phyloP scores from a whole-genome alignment of 169 alveolate genomes.

The Babesia gibsoni region DNA sequence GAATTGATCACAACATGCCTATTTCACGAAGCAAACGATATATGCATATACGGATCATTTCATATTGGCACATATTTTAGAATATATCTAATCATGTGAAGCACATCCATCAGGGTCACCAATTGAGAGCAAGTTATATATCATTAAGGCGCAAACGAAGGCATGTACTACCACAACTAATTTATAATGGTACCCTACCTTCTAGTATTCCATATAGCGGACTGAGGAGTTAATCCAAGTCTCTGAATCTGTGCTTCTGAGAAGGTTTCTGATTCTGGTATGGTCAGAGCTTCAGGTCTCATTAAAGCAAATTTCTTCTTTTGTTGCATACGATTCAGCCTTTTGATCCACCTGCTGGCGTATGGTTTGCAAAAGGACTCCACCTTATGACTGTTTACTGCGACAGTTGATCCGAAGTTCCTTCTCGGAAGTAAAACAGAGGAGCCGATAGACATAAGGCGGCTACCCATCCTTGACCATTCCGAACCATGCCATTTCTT shows the following conservation, averaged over 20 bases:
- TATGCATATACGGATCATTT: no score
- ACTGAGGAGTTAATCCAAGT: constrained; percentile 17
- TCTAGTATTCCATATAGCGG: constrained; percentile 59
- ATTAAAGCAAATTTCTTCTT: constrained; percentile 35
- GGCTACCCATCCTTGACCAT: neutral
- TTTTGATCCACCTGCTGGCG: constrained; percentile 60
- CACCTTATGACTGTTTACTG: neutral
- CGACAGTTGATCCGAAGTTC: neutral
- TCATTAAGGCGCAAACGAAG: neutral
- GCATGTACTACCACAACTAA: no score
- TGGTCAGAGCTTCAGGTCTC: constrained; percentile 2
- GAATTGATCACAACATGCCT: no score
- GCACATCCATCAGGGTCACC: no score
- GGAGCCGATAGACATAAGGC: constrained; percentile 9
- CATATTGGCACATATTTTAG: no score
- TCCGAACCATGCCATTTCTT: constrained; percentile 5
- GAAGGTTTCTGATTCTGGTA: constrained; percentile 56
- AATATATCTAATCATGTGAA: no score
- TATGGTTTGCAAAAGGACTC: constrained; percentile 41
- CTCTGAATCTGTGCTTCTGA: constrained; percentile 33
- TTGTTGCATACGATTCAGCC: constrained; percentile 49
- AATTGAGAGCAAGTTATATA: neutral
- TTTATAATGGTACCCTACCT: constrained; percentile 40
- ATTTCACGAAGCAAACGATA: no score
- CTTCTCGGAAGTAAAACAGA: constrained; percentile 8